Base-by-base conservation (phyloP, 257 asterid genomes). In the Verbena officinalis region DNA sequence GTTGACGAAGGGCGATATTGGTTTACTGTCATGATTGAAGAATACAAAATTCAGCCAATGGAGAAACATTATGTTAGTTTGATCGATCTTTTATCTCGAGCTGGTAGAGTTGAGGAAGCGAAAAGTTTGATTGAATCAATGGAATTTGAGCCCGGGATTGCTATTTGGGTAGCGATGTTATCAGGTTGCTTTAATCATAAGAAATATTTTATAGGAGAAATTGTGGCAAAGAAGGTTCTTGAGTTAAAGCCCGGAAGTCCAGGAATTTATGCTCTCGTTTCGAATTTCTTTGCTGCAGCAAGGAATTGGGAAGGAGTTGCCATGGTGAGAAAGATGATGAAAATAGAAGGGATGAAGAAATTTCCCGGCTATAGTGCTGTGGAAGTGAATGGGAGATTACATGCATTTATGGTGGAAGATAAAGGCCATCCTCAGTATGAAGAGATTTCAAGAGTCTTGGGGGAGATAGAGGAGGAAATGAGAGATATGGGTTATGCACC, bases 131-230 rank as follows among this genome's bases (percentile, higher is more conserved):
- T 91, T 40, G 67, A 59, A 21, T 68, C 75, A 51, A 84, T 84
- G 85, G 59, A 65, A 20, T 44, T 16, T 44, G 78, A 78, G 51
- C 86, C 93, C 1, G 89, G 85, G 67, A 73, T 81, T 23, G 81
- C 88, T 63, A 79, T 81, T n/a, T 91, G 93, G 93, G 95, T 86
- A 39, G 96, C 96, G 68, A 91, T 91, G 64, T 73, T 86, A 10
- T 86, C 96, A 2, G 97, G 96, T 19, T 91, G 97, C 76, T 77
- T 79, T 65, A 91, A 71, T 66, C 78, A 88, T 52, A 86, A 79
- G 74, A 91, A 86, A 55, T 65, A 79, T 38, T 44, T 30, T 43
- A 20, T 72, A 22, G 97, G 97, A 38, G 86, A 84, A 24, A 8
- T 75, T 53, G 96, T 81, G 9, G 97, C 97, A 22, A 88, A 75